Base-by-base conservation (phyloP, 208 protist species). In the Wallacemonas rigidus region DNA sequence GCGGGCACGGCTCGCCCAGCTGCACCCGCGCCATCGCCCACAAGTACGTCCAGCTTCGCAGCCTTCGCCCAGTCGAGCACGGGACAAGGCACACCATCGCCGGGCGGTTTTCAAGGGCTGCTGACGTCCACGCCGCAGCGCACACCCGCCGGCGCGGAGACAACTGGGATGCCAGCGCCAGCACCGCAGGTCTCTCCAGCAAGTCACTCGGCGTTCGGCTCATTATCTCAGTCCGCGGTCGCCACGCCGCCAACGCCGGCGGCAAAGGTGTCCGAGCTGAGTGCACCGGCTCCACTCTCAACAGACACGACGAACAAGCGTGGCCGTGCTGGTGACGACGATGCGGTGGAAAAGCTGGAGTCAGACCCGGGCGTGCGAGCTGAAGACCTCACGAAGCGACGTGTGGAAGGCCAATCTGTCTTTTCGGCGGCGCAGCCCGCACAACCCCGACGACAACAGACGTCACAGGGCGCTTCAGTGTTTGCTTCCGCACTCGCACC, bases 101-200 rank as follows among this genome's bases (percentile, higher is more conserved):
- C 45, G 45, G 45, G 45, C 6, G 45, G 6, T 50, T 50, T 50
- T 50, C 45, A 50, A 12, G 45, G 45, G 8, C 45, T 50, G 8
- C 45, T 12, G 8, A 62, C 60, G 12, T 6, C 60, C 4, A 65
- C 60, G 4, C 60, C 60, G 36, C 60, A 44, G 40, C 36, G 40
- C 6, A 1, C 56, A 9, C 38, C 56, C 14, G 56, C 56, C 4
- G 36, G 43, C 14, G 56, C 40, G n/a, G 60, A 65, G 40, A 11
- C 43, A n/a, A 65, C 60, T 8, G 60, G 60, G 41, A 65, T 65
- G 60, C 60, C 60, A 5, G 41, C 60, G n/a, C 60, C 60, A 4
- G 38, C 57, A 5, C 57, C 57, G 6, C n/a, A 44, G n/a, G 9
- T 6, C 26, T 7, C 53, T 8, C 9, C 26, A 5, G 26, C 6